Evolutionary conservation across 2,329 filamentous ascomycete species (phyloP).

Genomic region (Chaetomiaceae sp.): DNA sequence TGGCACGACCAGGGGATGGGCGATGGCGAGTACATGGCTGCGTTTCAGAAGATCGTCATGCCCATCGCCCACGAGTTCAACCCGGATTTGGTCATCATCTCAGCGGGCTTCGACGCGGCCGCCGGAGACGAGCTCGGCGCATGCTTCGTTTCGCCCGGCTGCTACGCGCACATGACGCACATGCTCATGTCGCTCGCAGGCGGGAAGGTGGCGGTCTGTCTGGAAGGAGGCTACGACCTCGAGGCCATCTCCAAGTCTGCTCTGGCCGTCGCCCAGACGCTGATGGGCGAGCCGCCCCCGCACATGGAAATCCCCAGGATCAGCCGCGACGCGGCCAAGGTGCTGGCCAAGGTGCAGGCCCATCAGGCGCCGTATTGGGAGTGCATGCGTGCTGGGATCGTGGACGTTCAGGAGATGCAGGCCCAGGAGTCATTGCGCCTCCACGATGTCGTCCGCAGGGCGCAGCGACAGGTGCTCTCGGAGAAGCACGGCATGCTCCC

Average conservation of each 20-base stretch:
- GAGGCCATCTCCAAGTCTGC: constrained; percentile 89
- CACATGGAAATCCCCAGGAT: constrained; percentile 53
- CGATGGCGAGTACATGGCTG: constrained; percentile 93
- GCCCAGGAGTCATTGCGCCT: constrained; percentile 57
- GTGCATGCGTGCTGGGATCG: constrained; percentile 69
- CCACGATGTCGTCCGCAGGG: constrained; percentile 73
- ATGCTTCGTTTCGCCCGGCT: constrained; percentile 84
- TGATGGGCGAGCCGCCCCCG: constrained; percentile 90
- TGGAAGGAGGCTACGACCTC: constrained; percentile 95
- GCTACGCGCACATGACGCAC: constrained; percentile 98
- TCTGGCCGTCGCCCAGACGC: constrained; percentile 80
- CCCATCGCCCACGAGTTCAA: constrained; percentile 91
- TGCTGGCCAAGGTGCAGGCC: constrained; percentile 55
- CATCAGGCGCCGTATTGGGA: constrained; percentile 74
- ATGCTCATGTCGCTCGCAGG: constrained; percentile 95
- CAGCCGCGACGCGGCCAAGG: constrained; percentile 51
- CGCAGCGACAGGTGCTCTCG: constrained; percentile 67
- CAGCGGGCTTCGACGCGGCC: constrained; percentile 92
- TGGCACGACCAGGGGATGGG: constrained; percentile 77
- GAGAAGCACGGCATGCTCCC: constrained; percentile 73
- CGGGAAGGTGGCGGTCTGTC: constrained; percentile 84
- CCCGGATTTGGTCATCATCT: constrained; percentile 91
- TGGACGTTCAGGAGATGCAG: constrained; percentile 49
- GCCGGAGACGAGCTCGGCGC: constrained; percentile 88
- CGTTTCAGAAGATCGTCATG: constrained; percentile 95